Evolutionary conservation across 2,329 filamentous ascomycete genomes (phyloP).

Genomic region (Graphilbum ipis-grandicollis): DNA sequence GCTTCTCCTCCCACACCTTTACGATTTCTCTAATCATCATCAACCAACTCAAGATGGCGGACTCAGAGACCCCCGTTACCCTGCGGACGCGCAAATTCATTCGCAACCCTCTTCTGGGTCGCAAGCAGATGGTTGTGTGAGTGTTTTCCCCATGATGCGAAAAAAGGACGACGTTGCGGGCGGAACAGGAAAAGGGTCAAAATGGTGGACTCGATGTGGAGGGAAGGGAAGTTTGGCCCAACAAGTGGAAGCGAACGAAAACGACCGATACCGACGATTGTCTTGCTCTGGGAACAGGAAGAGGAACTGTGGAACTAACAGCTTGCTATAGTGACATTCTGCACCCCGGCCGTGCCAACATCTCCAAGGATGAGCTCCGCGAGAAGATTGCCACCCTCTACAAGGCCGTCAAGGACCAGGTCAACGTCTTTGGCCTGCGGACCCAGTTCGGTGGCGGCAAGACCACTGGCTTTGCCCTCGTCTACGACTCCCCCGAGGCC

Average conservation of each 20-base stretch:
- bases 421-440: constrained; percentile 95
- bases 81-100: constrained; percentile 99
- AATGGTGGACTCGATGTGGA: too few relatives aligned
- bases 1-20: too few relatives aligned
- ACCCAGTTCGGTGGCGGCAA: constrained; percentile 99
- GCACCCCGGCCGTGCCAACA: constrained; percentile 95
- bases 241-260: too few relatives aligned
- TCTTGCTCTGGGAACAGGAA: too few relatives aligned
- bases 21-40: not conserved
- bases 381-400: constrained; percentile 88
- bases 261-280: too few relatives aligned
- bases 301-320: too few relatives aligned
- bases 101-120: constrained; percentile 95
- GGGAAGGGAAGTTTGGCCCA: too few relatives aligned
- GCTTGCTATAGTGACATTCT: constrained; percentile 99
- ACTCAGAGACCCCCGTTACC: constrained; percentile 60
- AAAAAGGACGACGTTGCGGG: too few relatives aligned
- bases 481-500: constrained; percentile 96
- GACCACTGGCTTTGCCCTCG: constrained; percentile 94
- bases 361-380: constrained; percentile 97
- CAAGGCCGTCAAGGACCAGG: constrained; percentile 96
- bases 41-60: constrained; percentile 55
- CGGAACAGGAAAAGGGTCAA: too few relatives aligned
- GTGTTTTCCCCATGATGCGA: constrained; percentile 32
- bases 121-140: constrained; percentile 99